phyloP scores from a whole-genome alignment of 2,329 filamentous ascomycete species.

The Ophiostoma sp. region DNA sequence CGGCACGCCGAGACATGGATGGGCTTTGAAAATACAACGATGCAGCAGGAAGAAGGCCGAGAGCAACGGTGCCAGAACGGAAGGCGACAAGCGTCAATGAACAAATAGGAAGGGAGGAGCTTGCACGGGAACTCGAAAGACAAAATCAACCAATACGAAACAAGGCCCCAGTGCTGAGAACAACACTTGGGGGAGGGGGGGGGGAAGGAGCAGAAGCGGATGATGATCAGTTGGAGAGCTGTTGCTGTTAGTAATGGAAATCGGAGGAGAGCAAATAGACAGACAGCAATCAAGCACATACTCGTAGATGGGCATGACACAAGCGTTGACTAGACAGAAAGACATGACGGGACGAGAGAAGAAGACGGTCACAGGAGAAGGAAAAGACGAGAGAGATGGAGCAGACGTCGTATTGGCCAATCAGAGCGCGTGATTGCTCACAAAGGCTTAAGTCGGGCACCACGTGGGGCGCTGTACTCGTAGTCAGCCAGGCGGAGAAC shows the following conservation, averaged over 20 bases:
- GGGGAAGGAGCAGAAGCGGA: no score
- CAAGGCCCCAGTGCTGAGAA: no score
- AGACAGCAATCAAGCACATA: neutral
- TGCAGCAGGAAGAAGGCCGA: neutral
- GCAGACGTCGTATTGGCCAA: neutral
- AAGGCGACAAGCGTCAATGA: neutral
- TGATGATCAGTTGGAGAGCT: neutral
- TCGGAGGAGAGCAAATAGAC: neutral
- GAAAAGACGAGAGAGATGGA: neutral
- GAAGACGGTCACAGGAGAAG: neutral
- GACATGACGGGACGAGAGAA: neutral
- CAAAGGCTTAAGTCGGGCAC: neutral
- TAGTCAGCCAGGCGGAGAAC: neutral
- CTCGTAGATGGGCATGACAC: no score
- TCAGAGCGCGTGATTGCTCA: neutral
- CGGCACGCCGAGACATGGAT: neutral
- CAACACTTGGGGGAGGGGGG: no score
- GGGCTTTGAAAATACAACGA: neutral
- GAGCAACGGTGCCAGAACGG: neutral
- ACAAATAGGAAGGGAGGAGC: neutral
- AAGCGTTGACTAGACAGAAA: neutral
- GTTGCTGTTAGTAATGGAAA: conserved; percentile 1
- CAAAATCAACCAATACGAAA: no score
- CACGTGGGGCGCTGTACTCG: neutral
- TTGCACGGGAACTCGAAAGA: no score